These are phyloP conservation scores for Fomitiporia mediterranea DNA, from an alignment of 1,284 basidiomycete genomes.

Conservation along the genomic window DNA sequence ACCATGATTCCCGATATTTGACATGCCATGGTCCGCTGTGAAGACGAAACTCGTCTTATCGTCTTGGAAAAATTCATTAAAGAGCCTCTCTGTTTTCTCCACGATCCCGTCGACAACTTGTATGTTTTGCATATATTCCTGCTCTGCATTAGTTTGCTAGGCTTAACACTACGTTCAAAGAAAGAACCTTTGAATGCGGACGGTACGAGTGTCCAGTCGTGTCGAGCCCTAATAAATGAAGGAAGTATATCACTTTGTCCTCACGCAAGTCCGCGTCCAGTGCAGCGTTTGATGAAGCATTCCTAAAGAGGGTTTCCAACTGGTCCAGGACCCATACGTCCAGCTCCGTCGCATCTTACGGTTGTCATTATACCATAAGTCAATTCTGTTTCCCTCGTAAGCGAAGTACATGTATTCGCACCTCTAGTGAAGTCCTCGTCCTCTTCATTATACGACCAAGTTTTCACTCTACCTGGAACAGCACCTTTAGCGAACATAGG, in stretches of 20 bases:
- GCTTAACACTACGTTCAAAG: neutral
- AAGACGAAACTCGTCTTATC: constrained; percentile 77
- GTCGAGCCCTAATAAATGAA: constrained; percentile 83
- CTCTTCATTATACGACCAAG: constrained; percentile 75
- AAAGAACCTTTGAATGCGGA: constrained; percentile 66
- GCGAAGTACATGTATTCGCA: constrained; percentile 24
- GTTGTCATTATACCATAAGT: neutral
- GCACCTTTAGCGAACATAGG: constrained; percentile 86
- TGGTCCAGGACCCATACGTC: constrained; percentile 80
- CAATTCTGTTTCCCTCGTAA: neutral
- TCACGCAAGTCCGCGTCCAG: constrained; percentile 45
- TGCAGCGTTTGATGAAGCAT: constrained; percentile 59
- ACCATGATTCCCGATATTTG: constrained; percentile 83
- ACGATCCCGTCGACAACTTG: constrained; percentile 78
- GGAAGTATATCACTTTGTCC: constrained; percentile 71
- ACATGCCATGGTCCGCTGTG: constrained; percentile 92
- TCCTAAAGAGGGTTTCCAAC: constrained; percentile 54
- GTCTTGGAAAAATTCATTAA: constrained; percentile 64
- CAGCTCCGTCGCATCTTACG: constrained; percentile 68
- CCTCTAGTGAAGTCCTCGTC: constrained; percentile 86
- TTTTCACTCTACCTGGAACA: constrained; percentile 62
- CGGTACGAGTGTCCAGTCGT: constrained; percentile 87
- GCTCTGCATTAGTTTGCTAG: neutral
- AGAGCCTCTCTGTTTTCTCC: constrained; percentile 57
- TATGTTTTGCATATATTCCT: constrained; percentile 88